These are phyloP conservation scores for Hyparrhenia diplandra DNA, from an alignment of 176 grass and related monocot genomes.

Conservation along the genomic window DNA sequence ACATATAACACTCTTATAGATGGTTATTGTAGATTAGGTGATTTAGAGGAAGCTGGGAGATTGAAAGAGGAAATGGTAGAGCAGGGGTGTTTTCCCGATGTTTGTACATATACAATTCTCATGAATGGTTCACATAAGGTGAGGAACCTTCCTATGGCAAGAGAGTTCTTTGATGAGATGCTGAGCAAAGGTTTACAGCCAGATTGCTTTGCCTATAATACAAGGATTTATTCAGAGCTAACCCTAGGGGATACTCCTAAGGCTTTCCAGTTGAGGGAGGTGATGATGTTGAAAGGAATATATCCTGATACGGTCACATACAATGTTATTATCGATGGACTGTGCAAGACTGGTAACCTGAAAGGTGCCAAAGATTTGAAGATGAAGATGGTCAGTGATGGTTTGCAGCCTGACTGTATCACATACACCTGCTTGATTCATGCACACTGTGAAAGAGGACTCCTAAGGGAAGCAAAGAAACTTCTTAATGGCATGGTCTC, in stretches of 20 bases:
- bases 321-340: constrained; percentile 70
- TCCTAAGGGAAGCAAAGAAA: constrained; percentile 51
- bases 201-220: constrained; percentile 64
- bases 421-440: constrained; percentile 81
- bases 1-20: constrained; percentile 71
- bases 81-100: constrained; percentile 36
- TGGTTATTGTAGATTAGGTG: constrained; percentile 55
- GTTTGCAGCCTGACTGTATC: constrained; percentile 49
- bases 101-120: constrained; percentile 73
- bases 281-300: constrained; percentile 52
- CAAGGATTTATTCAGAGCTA: constrained; percentile 42
- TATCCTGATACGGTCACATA: constrained; percentile 49
- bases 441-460: constrained; percentile 46
- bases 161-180: constrained; percentile 67
- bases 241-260: constrained; percentile 36
- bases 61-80: constrained; percentile 58
- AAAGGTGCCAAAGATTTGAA: constrained; percentile 48
- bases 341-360: constrained; percentile 61
- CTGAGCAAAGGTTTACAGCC: constrained; percentile 40
- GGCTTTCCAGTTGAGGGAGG: constrained; percentile 54
- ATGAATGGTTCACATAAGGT: constrained; percentile 62
- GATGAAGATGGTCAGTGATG: constrained; percentile 53
- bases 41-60: constrained; percentile 42
- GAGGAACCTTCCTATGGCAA: constrained; percentile 43
- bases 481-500: constrained; percentile 53